Percentiles rank a stretch among this genome's conserved stretches.
Conservation (phyloP, 192 early-diverging fungal species). For the Coemansia sp. region DNA sequence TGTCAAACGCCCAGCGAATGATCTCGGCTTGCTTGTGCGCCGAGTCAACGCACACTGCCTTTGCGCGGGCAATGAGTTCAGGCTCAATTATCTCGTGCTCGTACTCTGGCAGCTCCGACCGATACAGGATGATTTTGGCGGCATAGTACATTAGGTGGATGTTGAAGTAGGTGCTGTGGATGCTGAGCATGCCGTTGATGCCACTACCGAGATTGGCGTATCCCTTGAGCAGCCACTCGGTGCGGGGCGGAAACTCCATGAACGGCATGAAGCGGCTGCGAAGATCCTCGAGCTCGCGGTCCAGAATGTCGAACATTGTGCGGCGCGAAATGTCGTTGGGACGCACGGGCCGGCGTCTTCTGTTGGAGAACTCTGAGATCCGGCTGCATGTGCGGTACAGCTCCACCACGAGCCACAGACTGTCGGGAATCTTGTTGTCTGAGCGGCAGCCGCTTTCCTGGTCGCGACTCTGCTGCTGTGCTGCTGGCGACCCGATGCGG, state of each 20-base stretch:
- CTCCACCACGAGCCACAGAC: slow-evolving; percentile 48
- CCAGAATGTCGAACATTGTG: slow-evolving; percentile 49
- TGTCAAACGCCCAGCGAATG: slow-evolving; percentile 51
- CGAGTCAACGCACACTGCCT: slow-evolving; percentile 45
- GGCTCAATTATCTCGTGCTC: slow-evolving; percentile 35
- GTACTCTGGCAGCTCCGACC: slow-evolving; percentile 54
- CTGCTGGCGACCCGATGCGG: neutral
- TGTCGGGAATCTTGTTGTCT: slow-evolving; percentile 27
- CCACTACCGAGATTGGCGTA: slow-evolving; percentile 20
- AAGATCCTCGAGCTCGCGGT: slow-evolving; percentile 44
- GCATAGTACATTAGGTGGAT: slow-evolving; percentile 52
- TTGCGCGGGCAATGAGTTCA: slow-evolving; percentile 38
- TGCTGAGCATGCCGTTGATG: slow-evolving; percentile 20
- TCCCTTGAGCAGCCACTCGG: slow-evolving; percentile 31
- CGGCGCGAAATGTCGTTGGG: slow-evolving; percentile 39
- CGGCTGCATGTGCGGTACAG: slow-evolving; percentile 48
- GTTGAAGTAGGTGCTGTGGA: slow-evolving; percentile 37
- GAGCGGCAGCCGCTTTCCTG: neutral
- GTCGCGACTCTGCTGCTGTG: slow-evolving; percentile 7
- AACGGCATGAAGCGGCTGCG: slow-evolving; percentile 28
- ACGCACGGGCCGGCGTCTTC: slow-evolving; percentile 45
- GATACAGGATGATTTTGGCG: slow-evolving; percentile 52
- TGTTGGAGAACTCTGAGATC: slow-evolving; percentile 50
- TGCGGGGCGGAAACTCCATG: slow-evolving; percentile 51
- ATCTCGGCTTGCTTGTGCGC: slow-evolving; percentile 51